phyloP scores from a whole-genome alignment of 2,329 filamentous ascomycete species.

The Fusarium multiceps region DNA sequence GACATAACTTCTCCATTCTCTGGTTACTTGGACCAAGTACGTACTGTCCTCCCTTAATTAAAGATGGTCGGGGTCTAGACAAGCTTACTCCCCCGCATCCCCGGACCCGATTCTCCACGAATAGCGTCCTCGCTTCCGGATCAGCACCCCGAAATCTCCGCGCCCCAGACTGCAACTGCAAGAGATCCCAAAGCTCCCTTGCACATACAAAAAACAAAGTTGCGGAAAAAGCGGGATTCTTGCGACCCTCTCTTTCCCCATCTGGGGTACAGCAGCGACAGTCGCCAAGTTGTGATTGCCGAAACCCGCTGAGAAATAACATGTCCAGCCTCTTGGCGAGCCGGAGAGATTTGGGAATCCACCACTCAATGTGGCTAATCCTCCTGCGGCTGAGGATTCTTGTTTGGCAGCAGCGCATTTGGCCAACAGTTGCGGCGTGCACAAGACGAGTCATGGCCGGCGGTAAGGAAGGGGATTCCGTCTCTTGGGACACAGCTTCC shows the following conservation, averaged over 20 bases:
- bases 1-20: not conserved
- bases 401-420: slow-evolving; percentile 13
- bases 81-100: slow-evolving; percentile 37
- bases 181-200: not conserved
- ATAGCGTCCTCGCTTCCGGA: slow-evolving; percentile 21
- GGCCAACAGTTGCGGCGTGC: not conserved
- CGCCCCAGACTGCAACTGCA: not conserved
- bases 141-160: slow-evolving; percentile 31
- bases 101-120: slow-evolving; percentile 32
- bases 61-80: not conserved
- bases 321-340: not conserved
- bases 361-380: not conserved
- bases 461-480: slow-evolving; percentile 15
- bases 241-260: not conserved
- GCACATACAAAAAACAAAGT: slow-evolving; percentile 11
- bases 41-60: not conserved
- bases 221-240: slow-evolving; percentile 33
- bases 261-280: slow-evolving; percentile 20
- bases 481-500: not conserved
- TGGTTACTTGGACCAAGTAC: not conserved
- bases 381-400: slow-evolving; percentile 6
- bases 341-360: not conserved
- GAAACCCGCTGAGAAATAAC: not conserved
- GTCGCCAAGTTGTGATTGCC: not conserved
- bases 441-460: not conserved